These are phyloP conservation scores for Fusarium xyrophilum DNA, from an alignment of 2,329 filamentous ascomycete genomes.

Conservation along the genomic window DNA sequence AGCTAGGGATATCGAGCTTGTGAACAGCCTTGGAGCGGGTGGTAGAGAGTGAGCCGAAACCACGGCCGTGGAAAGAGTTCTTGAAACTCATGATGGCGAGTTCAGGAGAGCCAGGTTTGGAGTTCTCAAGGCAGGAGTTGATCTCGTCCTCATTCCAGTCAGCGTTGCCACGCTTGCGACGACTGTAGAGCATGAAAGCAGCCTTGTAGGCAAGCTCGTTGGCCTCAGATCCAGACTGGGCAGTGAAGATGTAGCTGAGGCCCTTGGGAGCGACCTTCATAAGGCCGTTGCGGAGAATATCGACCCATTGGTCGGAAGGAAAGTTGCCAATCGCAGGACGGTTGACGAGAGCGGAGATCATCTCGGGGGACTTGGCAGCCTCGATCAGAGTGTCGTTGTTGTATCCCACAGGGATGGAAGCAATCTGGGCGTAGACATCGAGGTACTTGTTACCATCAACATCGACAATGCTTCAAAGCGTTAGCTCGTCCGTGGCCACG, in stretches of 20 bases:
- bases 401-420: constrained; percentile 84
- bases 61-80: constrained; percentile 79
- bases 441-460: constrained; percentile 58
- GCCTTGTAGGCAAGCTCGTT: constrained; percentile 89
- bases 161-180: constrained; percentile 72
- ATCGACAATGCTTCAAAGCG: constrained; percentile 50
- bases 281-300: constrained; percentile 74
- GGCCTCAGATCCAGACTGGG: constrained; percentile 79
- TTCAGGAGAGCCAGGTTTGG: constrained; percentile 74
- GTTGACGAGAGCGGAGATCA: constrained; percentile 77
- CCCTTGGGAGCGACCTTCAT: constrained; percentile 77
- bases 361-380: constrained; percentile 72
- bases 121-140: constrained; percentile 72
- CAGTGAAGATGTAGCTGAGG: constrained; percentile 81
- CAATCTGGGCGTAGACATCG: constrained; percentile 77
- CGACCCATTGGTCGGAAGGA: constrained; percentile 76
- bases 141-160: constrained; percentile 77
- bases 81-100: constrained; percentile 82
- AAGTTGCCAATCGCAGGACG: constrained; percentile 83
- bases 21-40: constrained; percentile 84
- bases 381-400: constrained; percentile 74
- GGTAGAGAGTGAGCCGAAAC: constrained; percentile 79
- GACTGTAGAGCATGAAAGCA: constrained; percentile 81
- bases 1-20: constrained; percentile 87
- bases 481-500: not conserved